Percentiles rank a stretch among this genome's conserved stretches.
These are phyloP conservation scores for Pythium pyrilobum DNA, from an alignment of 352 stramenopile species.

Conservation along the genomic window DNA sequence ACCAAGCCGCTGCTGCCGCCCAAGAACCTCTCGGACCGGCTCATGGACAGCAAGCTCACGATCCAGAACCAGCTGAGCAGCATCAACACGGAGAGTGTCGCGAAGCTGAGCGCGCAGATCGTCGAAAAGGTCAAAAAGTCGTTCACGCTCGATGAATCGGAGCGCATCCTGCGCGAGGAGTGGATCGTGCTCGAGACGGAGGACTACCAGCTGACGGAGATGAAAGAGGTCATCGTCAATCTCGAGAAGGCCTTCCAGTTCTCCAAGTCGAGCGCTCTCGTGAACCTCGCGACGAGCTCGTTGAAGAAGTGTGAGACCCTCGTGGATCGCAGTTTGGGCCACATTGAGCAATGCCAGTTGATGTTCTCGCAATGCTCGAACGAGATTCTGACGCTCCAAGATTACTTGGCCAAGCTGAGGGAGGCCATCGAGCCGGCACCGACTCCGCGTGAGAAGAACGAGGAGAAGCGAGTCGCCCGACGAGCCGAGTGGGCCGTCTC, in stretches of 20 bases:
- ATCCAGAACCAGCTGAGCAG: slow-evolving; percentile 57
- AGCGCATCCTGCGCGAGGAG: slow-evolving; percentile 58
- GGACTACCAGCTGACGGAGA: slow-evolving; percentile 54
- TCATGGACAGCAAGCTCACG: slow-evolving; percentile 27
- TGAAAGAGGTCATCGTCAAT: slow-evolving; percentile 56
- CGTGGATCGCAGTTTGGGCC: slow-evolving; percentile 58
- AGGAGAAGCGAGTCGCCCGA: slow-evolving; percentile 62
- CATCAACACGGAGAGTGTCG: slow-evolving; percentile 49
- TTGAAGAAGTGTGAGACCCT: slow-evolving; percentile 63
- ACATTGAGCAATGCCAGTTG: slow-evolving; percentile 73
- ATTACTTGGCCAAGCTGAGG: slow-evolving; percentile 76
- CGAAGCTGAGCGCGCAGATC: slow-evolving; percentile 35
- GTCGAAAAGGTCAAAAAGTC: slow-evolving; percentile 63
- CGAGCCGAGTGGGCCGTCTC: slow-evolving; percentile 73
- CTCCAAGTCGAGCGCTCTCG: slow-evolving; percentile 61
- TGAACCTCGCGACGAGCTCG: slow-evolving; percentile 65
- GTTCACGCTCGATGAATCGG: slow-evolving; percentile 67
- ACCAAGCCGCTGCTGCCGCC: slow-evolving; percentile 43
- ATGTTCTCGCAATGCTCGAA: slow-evolving; percentile 80
- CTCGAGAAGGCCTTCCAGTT: slow-evolving; percentile 84
- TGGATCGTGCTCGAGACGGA: slow-evolving; percentile 82
- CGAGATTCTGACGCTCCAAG: slow-evolving; percentile 64
- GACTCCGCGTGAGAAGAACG: slow-evolving; percentile 54
- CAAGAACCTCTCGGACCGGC: slow-evolving; percentile 17
- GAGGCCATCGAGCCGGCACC: slow-evolving; percentile 49